Evolutionary conservation across 805 yeast species (phyloP), one percentile per base, ranked within the genome.

Genomic region (Yarrowia sp.): DNA sequence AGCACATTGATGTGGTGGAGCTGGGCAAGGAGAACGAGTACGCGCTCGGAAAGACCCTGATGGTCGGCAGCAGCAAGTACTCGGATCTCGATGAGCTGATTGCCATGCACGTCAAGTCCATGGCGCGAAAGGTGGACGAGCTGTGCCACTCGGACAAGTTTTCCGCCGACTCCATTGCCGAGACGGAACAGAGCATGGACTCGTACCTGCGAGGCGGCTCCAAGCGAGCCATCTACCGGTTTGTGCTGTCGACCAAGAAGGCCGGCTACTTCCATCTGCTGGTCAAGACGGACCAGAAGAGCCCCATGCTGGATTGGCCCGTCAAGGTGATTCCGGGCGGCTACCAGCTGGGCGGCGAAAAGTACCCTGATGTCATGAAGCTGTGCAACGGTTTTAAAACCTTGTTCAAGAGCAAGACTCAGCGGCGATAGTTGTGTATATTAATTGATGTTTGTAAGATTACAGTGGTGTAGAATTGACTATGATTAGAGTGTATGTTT

Each of bases 321-420:
- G 97, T 95, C 43, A 88, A 86, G 75, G 90, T 90, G n/a, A 87
- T 89, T 63, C 92, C 95, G 28, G 87, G 87, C 66, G 98, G 98
- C 2, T 93, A 84, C 72, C 86, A 85, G 72, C 79, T 95, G 73
- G 86, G 85, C 73, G 87, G 87, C 16, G 90, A 89, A 72, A 83
- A 85, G 30, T 95, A 95, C 74, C 93, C 97, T n/a, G 92, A 89
- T 75, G 92, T 93, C 81, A 85, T 85, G 68, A 84, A 88, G 66
- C 81, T 95, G 71, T 89, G 97, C 79, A 95, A 95, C 72, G 99
- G 99, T 17, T 95, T 95, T 85, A 95, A 95, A 80, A 88, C 87
- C 67, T 69, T 77, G 67, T 72, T 69, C 48, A 64, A 41, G 63
- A 58, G 32, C 38, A 65, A 66, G 65, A 38, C 61, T 7, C 61